Percentiles rank a stretch among this genome's conserved stretches.
These are phyloP conservation scores for Kodamaea sp. DNA, from an alignment of 1,139 yeast species.

Conservation along the genomic window DNA sequence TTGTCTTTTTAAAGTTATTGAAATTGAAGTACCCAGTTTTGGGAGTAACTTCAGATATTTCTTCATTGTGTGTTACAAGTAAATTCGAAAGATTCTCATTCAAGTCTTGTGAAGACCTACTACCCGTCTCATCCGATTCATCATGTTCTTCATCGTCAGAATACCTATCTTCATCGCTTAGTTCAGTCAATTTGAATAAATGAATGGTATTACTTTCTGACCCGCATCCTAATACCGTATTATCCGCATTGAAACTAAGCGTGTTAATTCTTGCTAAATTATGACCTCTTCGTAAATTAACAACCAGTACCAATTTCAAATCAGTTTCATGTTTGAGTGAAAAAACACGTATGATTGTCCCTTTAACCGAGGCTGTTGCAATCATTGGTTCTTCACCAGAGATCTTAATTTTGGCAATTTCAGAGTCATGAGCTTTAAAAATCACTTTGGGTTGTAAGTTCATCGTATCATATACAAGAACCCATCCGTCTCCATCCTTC, in stretches of 20 bases:
- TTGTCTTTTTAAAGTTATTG: constrained; percentile 16
- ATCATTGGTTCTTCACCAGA: constrained; percentile 51
- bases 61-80: constrained; percentile 28
- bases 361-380: constrained; percentile 70
- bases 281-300: constrained; percentile 68
- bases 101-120: constrained; percentile 33
- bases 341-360: constrained; percentile 64
- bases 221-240: constrained; percentile 56
- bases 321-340: constrained; percentile 15
- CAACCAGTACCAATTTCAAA: constrained; percentile 30
- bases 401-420: constrained; percentile 43
- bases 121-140: constrained; percentile 6
- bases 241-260: constrained; percentile 50
- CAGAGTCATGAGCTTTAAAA: constrained; percentile 57
- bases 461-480: constrained; percentile 58
- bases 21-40: constrained; percentile 17
- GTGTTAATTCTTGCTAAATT: constrained; percentile 55
- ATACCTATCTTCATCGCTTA: constrained; percentile 3
- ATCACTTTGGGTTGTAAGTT: constrained; percentile 52
- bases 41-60: constrained; percentile 13
- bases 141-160: constrained; percentile 4
- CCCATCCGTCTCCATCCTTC: constrained; percentile 35
- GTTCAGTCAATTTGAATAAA: constrained; percentile 40
- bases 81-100: constrained; percentile 45
- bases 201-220: constrained; percentile 70